phyloP scores from a whole-genome alignment of 2,329 filamentous ascomycete genomes.

The Hymenoscyphus scutula region DNA sequence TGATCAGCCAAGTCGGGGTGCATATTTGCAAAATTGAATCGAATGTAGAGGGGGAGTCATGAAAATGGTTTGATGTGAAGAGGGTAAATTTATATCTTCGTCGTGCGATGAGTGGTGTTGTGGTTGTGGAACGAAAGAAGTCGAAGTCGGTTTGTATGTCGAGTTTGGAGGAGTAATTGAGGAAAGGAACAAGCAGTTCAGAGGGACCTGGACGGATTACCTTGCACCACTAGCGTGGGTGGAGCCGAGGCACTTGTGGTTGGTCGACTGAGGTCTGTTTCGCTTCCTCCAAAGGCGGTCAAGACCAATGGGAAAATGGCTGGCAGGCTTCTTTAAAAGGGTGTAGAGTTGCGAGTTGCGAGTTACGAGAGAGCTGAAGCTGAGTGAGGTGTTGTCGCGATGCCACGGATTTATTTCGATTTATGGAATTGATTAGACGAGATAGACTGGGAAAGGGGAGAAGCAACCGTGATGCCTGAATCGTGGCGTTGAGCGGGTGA shows the following conservation, averaged over 20 bases:
- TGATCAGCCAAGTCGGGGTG: slow-evolving; percentile 51
- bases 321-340: not conserved
- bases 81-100: not conserved
- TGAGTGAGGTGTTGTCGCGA: not conserved
- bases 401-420: not conserved
- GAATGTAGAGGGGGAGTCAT: slow-evolving; percentile 30
- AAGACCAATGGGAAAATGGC: slow-evolving; percentile 7
- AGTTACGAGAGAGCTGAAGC: too few species aligned
- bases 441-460: slow-evolving; percentile 1
- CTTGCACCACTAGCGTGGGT: not conserved
- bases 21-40: slow-evolving; percentile 23
- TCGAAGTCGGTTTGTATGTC: slow-evolving; percentile 5
- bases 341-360: slow-evolving; percentile 4
- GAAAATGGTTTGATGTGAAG: slow-evolving; percentile 29
- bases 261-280: not conserved
- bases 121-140: slow-evolving; percentile 6
- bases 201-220: slow-evolving; percentile 5
- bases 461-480: slow-evolving; percentile 15
- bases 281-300: not conserved
- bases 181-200: not conserved
- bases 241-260: slow-evolving; percentile 3
- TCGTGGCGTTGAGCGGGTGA: slow-evolving; percentile 4
- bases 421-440: not conserved
- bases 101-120: slow-evolving; percentile 1
- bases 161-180: slow-evolving; percentile 1